Evolutionary conservation across 495 filamentous ascomycete species (phyloP).

Genomic region (Cryomyces antarcticus): DNA sequence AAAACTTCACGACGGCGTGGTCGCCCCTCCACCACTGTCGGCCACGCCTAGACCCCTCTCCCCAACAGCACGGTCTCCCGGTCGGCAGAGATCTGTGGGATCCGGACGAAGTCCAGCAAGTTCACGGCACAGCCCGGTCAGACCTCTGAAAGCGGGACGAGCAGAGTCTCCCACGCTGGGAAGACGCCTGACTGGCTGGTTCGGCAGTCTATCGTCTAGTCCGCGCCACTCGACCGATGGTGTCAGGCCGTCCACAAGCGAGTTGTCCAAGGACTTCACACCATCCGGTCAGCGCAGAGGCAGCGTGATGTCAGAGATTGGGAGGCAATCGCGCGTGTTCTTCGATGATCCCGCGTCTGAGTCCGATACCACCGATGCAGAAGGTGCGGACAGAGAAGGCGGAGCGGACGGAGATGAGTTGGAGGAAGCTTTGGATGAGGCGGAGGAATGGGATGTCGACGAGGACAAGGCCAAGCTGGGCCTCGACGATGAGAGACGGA

Average conservation of each 20-base stretch:
- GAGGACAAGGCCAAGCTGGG: neutral
- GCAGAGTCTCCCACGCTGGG: slow-evolving; percentile 12
- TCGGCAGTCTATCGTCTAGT: slow-evolving; percentile 2
- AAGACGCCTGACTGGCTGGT: slow-evolving; percentile 14
- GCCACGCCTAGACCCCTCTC: neutral
- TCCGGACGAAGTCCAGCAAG: no score
- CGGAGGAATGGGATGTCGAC: slow-evolving; percentile 1
- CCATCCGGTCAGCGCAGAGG: slow-evolving; percentile 9
- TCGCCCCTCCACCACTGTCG: slow-evolving; percentile 2
- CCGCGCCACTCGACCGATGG: neutral
- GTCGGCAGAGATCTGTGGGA: neutral
- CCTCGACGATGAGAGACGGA: neutral
- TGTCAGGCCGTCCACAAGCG: neutral
- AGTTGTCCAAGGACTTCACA: neutral
- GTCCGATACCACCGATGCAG: slow-evolving; percentile 21
- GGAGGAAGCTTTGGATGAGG: slow-evolving; percentile 1
- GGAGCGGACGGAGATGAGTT: slow-evolving; percentile 9
- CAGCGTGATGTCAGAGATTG: slow-evolving; percentile 37
- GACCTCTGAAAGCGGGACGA: neutral
- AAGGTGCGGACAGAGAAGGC: slow-evolving; percentile 11
- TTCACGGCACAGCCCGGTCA: neutral
- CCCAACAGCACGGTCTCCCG: neutral
- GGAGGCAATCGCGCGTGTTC: slow-evolving; percentile 40
- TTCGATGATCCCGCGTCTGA: slow-evolving; percentile 31
- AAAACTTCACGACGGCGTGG: neutral